Evolutionary conservation across 441 rosid species (phyloP), one percentile per base, ranked within the genome.

Genomic region (Corymbia calophylla): DNA sequence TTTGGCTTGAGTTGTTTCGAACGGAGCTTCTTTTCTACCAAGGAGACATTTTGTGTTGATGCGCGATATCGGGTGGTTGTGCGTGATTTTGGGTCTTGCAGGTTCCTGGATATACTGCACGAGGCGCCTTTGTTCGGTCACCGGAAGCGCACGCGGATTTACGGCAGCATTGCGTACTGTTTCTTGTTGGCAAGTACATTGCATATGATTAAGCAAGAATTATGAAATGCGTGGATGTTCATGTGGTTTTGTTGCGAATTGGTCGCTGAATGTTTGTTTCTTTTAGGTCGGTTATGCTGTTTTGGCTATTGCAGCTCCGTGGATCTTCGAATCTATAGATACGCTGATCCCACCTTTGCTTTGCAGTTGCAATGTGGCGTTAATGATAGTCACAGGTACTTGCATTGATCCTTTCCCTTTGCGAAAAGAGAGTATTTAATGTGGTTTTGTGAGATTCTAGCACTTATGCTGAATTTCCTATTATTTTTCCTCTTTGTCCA

Each of bases 91-190:
- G 91, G 87, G 17, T 82, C 53, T 87, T 89, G 60, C 87, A 97
- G 99, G 94, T 97, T 97, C 90, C 96, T 96, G 68, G 99, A 97
- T 92, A 97, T 97, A 92, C 93, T 97, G 82, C 98, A 97, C 66
- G 99, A 97, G 90, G 98, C 99, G 91, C 98, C 99, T 86, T 91
- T 97, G 68, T 95, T 96, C 21, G 98, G 97, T 89, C 98, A 96
- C 91, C 93, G 98, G 88, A 94, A 97, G 93, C 95, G 97, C 58
- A 94, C 96, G 90, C 94, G 96, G 88, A 90, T 97, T 87, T 64
- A 95, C 84, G 99, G 99, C 86, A 94, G 99, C 87, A 91, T 95
- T 92, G 80, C 95, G 51, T 97, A 95, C 95, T 96, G 94, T 90
- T 53, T 95, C 88, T 82, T 97, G 89, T 90, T 97, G 96, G 99